Evolutionary conservation across 768 basidiomycete genomes (phyloP), one percentile per base, ranked within the genome.

Genomic region (Lentinula detonsa): DNA sequence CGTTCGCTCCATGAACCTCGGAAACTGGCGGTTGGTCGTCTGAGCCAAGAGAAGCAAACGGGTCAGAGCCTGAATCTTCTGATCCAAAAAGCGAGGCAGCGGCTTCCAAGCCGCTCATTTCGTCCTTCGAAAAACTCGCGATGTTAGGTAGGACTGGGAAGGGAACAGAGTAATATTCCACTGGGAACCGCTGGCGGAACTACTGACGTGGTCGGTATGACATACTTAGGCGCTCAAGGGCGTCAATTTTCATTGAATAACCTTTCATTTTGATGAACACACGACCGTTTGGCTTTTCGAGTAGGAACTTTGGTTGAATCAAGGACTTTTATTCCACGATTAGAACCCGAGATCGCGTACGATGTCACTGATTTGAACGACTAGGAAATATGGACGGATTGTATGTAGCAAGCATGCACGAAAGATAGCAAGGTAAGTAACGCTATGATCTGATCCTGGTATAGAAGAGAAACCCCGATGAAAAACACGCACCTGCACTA

Each of bases 61-160:
- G 82, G 74, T 90, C 87, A 35, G 81, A 76, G 16, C 75, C 75
- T 55, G 83, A 68, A 68, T 90, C 87, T 35, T 83, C 82, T 57
- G 82, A 74, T 63, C 85, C 88, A 77, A 93, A 93, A 50, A 93
- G 86, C 61, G 88, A 86, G 56, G 90, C 87, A 39, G 91, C 91
- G 65, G 88, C 85, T 77, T 91, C 89, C 60, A 87, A 84, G 65
- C 79, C 77, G 70, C 76, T 81, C 87, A 88, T 88, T 39, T 33
- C 21, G 37, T 54, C 37, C 53, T 37, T 54, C 18, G 10, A 54
- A 37, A 35, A 56, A 56, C 39, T 37, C 37, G 13, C 37, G 23
- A 43, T 13, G 13, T 0, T 21, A 21, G 7, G 21, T 8, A 21
- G 37, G 21, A 54, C 16, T 9, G 28, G 28, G 18, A 18, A 42